Base-by-base conservation (phyloP, 768 basidiomycete genomes). In the Podaxis sp. region DNA sequence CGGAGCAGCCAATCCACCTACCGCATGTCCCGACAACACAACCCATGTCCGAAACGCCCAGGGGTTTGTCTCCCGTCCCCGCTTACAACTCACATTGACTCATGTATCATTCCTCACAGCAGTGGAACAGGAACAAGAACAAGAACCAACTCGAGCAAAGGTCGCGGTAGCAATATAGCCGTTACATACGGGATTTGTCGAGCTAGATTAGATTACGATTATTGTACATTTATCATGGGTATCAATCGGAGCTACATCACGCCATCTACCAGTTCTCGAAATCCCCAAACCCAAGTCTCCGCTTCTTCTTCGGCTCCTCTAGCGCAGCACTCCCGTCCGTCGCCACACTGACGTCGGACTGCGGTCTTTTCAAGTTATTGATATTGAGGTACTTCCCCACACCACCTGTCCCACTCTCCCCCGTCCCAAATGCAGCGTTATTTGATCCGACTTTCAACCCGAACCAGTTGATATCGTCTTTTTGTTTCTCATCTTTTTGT, bases 211-310 rank as follows among this genome's bases (percentile, higher is more conserved):
- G 51, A 53, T 33, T 38, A 48, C 44, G 24, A 36, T 37, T 53
- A 53, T 46, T 60, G 40, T 44, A 60, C 59, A 60, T 41, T 44
- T 54, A 15, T 30, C n/a, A 33, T 5, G 59, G 40, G 58, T 48
- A 41, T 60, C 57, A 38, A 37, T 54, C 36, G 8, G 46, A 64
- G 26, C 44, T 15, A 13, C 54, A 48, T 33, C 38, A 30, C 50
- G n/a, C 55, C 4, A 30, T 50, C 68, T 76, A 95, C 92, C 93
- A 95, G 37, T 84, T 86, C 26, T 88, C 87, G 62, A 96, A 96
- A 71, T 95, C 81, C n/a, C 96, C 95, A 75, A 99, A 98, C 1
- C 95, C 96, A 41, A 88, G 72, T 66, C 85, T 88, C 68, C 90
- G 85, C 76, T 90, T 91, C 82, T 95, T 96, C 73, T 88, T 90